Evolutionary conservation across 163 green algal genomes (phyloP), one percentile per base, ranked within the genome.

Genomic region (Chloromonas sp.): DNA sequence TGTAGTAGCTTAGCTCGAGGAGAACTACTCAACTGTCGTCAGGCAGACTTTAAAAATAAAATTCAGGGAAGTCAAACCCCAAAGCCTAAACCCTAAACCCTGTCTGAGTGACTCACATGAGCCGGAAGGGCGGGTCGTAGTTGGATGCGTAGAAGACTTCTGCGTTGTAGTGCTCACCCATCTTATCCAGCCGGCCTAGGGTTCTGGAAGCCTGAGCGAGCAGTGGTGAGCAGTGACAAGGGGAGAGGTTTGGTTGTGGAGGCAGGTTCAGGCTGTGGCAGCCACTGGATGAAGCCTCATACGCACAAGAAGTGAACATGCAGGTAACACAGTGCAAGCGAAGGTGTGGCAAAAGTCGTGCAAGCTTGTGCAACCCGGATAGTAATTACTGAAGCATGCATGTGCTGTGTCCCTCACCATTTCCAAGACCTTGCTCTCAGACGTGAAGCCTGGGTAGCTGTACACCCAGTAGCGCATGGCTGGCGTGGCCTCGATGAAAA

Each of bases 101-200:
- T 36, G 36, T 36, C 36, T 36, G 36, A 36, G 36, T 36, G 13
- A 79, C 71, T 79, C 71, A 79, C 71, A 79, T 58, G 13, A 79
- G 71, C 13, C 71, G 71, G 71, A 58, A 79, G 71, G 71, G 71
- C 58, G 71, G 14, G 71, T 79, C 71, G 14, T 79, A 79, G 71
- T 14, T 58, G 2, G 71, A 36, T 59, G 71, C 36, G 71, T 79
- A 79, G 14, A 58, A 59, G 5, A 36, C 13, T 14, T 36, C 11
- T 59, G 71, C 71, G 71, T 36, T 58, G 14, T 58, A 79, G 13
- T 14, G 13, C 11, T 36, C 71, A 14, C 14, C 14, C 5, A 14
- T 14, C 5, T 36, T 14, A 58, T 14, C 5, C 71, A 79, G 71
- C 5, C 14, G 11, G 71, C 8, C 66, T 11, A 76, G 11, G 8